Evolutionary conservation across 1,139 yeast species (phyloP).

Genomic region (Scheffersomyces quercinus): DNA sequence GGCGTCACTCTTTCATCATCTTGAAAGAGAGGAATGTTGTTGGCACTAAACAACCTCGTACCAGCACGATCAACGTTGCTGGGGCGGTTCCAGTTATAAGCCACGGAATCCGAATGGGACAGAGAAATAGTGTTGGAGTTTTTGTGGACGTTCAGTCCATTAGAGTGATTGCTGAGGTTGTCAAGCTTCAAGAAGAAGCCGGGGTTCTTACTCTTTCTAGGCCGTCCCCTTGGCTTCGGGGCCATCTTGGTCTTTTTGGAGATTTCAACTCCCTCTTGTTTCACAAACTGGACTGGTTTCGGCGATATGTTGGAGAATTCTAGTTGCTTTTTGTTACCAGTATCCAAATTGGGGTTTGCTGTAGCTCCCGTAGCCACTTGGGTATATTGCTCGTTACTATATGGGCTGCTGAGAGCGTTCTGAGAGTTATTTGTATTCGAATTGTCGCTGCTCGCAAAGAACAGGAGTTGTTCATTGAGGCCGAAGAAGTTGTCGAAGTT

Average conservation of each 20-base stretch:
- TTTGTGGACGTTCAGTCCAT: conserved; percentile 1
- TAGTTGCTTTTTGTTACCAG: too few species aligned
- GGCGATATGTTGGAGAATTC: too few species aligned
- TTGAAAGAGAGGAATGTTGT: conserved; percentile 2
- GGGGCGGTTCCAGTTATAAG: not conserved
- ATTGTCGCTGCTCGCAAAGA: too few species aligned
- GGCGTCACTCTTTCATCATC: conserved; percentile 6
- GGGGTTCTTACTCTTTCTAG: conserved; percentile 12
- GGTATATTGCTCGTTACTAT: too few species aligned
- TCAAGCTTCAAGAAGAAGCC: conserved; percentile 14
- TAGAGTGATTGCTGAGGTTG: conserved; percentile 9
- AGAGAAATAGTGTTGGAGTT: not conserved
- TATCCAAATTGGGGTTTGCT: too few species aligned
- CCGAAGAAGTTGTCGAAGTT: too few species aligned
- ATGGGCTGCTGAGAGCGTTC: too few species aligned
- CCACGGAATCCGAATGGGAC: not conserved
- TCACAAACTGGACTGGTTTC: too few species aligned
- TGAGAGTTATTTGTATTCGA: too few species aligned
- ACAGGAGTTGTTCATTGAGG: too few species aligned
- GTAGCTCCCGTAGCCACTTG: too few species aligned
- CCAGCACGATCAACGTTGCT: not conserved
- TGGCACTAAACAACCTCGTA: not conserved
- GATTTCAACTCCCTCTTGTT: too few species aligned
- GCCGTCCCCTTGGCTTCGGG: conserved; percentile 6
- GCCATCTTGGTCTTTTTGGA: conserved; percentile 1